phyloP scores from a whole-genome alignment of 495 filamentous ascomycete species.

The Aspergillus bertholletiae region DNA sequence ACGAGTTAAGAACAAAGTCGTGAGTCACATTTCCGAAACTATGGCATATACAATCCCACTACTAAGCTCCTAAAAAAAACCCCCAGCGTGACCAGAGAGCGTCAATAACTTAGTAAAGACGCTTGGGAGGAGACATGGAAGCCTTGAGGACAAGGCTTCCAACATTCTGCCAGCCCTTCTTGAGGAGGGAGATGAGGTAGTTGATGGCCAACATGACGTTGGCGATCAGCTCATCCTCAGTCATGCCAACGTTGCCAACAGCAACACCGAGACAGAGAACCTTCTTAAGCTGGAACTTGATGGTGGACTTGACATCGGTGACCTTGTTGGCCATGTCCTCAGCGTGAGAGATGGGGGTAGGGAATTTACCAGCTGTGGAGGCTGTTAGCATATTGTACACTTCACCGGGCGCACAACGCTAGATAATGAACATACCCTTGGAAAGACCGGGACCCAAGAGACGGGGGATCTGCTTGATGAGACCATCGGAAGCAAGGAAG shows the following conservation, averaged over 20 bases:
- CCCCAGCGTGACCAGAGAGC: slow-evolving; percentile 28
- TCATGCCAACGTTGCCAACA: slow-evolving; percentile 97
- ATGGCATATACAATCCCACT: slow-evolving; percentile 32
- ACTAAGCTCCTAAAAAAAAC: slow-evolving; percentile 14
- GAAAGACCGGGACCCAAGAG: slow-evolving; percentile 97
- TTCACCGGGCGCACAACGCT: neutral
- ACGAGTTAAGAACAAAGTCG: slow-evolving; percentile 11
- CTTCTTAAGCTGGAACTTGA: slow-evolving; percentile 99
- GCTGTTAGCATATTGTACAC: slow-evolving; percentile 7
- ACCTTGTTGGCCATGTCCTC: slow-evolving; percentile 93
- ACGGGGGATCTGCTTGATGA: slow-evolving; percentile 99
- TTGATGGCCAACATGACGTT: slow-evolving; percentile 99
- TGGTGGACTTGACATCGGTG: slow-evolving; percentile 98
- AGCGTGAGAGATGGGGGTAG: slow-evolving; percentile 90
- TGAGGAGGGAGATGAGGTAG: slow-evolving; percentile 96
- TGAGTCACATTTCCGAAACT: slow-evolving; percentile 38
- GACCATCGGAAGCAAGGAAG: slow-evolving; percentile 89
- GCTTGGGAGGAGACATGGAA: slow-evolving; percentile 96
- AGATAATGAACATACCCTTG: slow-evolving; percentile 65
- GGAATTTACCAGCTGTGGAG: slow-evolving; percentile 90
- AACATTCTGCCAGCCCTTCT: slow-evolving; percentile 99
- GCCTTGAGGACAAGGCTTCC: slow-evolving; percentile 99
- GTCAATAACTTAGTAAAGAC: slow-evolving; percentile 74
- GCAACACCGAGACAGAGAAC: slow-evolving; percentile 99
- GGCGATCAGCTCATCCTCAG: slow-evolving; percentile 87